Evolutionary conservation across 129 eudicot species (phyloP).

Genomic region (Dittrichia graveolens): DNA sequence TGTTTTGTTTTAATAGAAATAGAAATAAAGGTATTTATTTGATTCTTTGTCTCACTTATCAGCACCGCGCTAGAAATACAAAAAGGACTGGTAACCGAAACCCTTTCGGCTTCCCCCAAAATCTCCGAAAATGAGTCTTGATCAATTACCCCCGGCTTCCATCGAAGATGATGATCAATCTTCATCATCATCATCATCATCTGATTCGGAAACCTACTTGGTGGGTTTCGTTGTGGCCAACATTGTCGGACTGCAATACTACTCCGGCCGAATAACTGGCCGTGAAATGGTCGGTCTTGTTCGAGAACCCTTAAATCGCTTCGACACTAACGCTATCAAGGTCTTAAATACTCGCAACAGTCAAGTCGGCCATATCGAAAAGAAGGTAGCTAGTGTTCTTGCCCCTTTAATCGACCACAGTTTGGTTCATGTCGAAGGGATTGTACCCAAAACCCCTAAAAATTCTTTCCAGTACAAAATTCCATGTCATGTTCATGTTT

Average conservation of each 20-base stretch:
- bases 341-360: slow-evolving; percentile 53
- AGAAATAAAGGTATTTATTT: too few relatives aligned
- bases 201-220: slow-evolving; percentile 48
- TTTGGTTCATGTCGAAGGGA: slow-evolving; percentile 56
- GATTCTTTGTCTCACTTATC: too few relatives aligned
- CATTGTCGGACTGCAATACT: slow-evolving; percentile 69
- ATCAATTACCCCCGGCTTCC: neutral
- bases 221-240: slow-evolving; percentile 72
- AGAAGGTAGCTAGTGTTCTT: slow-evolving; percentile 58
- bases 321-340: slow-evolving; percentile 66
- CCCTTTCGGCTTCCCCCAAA: slow-evolving; percentile 5
- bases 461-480: slow-evolving; percentile 31
- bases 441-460: slow-evolving; percentile 56
- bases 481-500: slow-evolving; percentile 80
- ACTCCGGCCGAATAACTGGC: slow-evolving; percentile 59
- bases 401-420: slow-evolving; percentile 60
- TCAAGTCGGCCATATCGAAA: slow-evolving; percentile 79
- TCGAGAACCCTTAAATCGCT: slow-evolving; percentile 68
- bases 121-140: neutral
- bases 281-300: slow-evolving; percentile 79
- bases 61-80: neutral
- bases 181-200: neutral
- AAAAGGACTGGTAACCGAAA: neutral
- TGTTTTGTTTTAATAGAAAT: too few relatives aligned
- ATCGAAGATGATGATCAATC: slow-evolving; percentile 18